Percentiles rank a stretch among this genome's conserved stretches.
Evolutionary conservation across 192 early-diverging fungal species (phyloP).

Genomic region (Backusella macrospora): DNA sequence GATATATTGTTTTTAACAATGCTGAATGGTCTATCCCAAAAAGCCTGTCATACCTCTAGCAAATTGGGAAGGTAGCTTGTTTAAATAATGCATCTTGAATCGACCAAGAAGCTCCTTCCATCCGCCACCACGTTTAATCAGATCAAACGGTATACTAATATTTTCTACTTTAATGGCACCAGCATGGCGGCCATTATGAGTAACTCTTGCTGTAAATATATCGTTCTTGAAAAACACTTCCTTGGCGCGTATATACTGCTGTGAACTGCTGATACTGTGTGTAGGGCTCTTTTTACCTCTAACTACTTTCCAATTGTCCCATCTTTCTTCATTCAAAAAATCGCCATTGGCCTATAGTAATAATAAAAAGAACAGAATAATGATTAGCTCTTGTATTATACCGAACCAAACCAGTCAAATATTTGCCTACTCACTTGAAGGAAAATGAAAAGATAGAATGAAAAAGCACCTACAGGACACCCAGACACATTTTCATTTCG

Average conservation of each 20-base stretch:
- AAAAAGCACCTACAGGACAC: neutral
- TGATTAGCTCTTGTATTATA: neutral
- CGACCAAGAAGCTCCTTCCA: no score
- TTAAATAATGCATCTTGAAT: no score
- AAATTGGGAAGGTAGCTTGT: no score
- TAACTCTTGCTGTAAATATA: neutral
- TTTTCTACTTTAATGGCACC: neutral
- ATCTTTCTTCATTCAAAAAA: neutral
- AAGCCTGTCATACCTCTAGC: no score
- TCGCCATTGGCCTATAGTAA: neutral
- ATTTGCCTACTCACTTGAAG: neutral
- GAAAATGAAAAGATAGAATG: neutral
- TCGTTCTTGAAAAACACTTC: neutral
- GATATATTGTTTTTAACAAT: no score
- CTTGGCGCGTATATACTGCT: neutral
- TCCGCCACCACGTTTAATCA: no score
- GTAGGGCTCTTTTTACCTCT: neutral
- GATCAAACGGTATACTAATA: neutral
- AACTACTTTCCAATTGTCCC: neutral
- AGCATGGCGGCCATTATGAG: neutral
- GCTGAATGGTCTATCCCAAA: no score
- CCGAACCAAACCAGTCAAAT: no score
- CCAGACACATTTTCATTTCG: neutral
- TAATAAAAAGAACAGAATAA: neutral
- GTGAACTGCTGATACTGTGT: neutral